Evolutionary conservation across 1,139 yeast species (phyloP).

Genomic region (Yamadazyma sp.): DNA sequence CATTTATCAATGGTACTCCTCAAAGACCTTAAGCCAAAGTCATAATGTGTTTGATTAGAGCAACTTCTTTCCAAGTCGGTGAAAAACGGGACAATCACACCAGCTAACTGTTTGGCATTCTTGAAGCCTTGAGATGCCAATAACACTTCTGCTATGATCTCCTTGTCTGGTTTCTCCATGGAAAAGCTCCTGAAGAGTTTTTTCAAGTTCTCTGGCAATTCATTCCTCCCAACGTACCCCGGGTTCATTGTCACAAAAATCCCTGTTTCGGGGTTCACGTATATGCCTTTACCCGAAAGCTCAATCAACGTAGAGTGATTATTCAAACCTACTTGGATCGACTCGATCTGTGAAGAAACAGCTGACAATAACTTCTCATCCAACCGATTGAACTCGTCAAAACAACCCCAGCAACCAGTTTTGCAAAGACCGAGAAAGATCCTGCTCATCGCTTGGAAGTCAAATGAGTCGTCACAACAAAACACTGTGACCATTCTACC

Average conservation of each 20-base stretch:
- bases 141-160: conserved; percentile 68
- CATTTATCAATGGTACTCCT: conserved; percentile 65
- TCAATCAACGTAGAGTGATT: conserved; percentile 29
- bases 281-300: conserved; percentile 47
- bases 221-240: conserved; percentile 78
- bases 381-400: conserved; percentile 90
- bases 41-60: conserved; percentile 73
- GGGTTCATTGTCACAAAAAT: conserved; percentile 93
- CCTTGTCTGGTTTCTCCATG: conserved; percentile 72
- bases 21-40: conserved; percentile 83
- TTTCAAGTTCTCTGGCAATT: conserved; percentile 83
- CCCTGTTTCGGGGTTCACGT: conserved; percentile 59
- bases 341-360: conserved; percentile 78
- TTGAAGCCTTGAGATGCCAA: conserved; percentile 72
- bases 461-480: conserved; percentile 89
- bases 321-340: conserved; percentile 58
- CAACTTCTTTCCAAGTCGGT: conserved; percentile 33
- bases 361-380: conserved; percentile 76
- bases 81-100: conserved; percentile 58
- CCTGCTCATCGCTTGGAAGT: conserved; percentile 76
- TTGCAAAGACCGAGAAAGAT: conserved; percentile 80
- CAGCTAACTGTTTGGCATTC: conserved; percentile 48
- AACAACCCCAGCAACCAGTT: conserved; percentile 94
- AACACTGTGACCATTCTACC: conserved; percentile 86
- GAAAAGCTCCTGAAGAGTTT: conserved; percentile 75